Conservation (phyloP, 768 basidiomycete species). For the Rhodotorula paludigena region DNA sequence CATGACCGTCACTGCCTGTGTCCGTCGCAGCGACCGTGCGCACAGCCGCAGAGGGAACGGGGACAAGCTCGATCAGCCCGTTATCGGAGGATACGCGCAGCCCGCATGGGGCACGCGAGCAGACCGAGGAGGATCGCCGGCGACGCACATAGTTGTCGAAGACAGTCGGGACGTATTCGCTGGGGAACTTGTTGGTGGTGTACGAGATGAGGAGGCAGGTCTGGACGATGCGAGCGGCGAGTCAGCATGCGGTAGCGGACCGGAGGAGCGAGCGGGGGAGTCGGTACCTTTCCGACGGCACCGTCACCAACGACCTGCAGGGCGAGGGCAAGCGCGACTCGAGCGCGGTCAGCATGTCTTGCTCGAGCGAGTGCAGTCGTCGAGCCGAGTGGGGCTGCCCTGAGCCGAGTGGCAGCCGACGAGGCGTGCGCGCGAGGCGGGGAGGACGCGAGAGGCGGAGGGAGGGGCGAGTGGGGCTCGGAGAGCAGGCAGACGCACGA, state of each 20-base stretch:
- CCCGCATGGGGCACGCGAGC: background rate
- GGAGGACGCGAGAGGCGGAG: background rate
- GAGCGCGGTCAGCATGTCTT: background rate
- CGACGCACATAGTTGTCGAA: slow-evolving; percentile 73
- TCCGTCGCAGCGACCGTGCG: background rate
- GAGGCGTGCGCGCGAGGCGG: background rate
- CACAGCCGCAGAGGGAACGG: too few species aligned
- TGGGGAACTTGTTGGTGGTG: slow-evolving; percentile 96
- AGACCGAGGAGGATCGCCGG: background rate
- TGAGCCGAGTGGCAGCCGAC: background rate
- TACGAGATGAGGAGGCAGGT: slow-evolving; percentile 92
- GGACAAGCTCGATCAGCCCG: too few species aligned
- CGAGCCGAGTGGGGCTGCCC: background rate
- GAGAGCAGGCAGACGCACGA: slow-evolving; percentile 50
- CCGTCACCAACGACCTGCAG: slow-evolving; percentile 75
- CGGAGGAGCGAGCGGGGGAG: too few species aligned
- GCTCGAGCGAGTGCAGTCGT: background rate
- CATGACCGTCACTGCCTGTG: slow-evolving; percentile 92
- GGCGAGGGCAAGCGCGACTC: background rate
- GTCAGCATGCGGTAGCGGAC: too few species aligned
- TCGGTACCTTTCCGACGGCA: slow-evolving; percentile 88
- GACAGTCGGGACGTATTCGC: slow-evolving; percentile 97
- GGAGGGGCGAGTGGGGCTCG: background rate
- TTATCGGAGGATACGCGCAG: too few species aligned
- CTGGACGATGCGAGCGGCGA: slow-evolving; percentile 50